Percentiles rank a stretch among this genome's conserved stretches.
These are phyloP conservation scores for Magnaporthiopsis incrustans DNA, from an alignment of 2,329 filamentous ascomycete species.

Conservation along the genomic window DNA sequence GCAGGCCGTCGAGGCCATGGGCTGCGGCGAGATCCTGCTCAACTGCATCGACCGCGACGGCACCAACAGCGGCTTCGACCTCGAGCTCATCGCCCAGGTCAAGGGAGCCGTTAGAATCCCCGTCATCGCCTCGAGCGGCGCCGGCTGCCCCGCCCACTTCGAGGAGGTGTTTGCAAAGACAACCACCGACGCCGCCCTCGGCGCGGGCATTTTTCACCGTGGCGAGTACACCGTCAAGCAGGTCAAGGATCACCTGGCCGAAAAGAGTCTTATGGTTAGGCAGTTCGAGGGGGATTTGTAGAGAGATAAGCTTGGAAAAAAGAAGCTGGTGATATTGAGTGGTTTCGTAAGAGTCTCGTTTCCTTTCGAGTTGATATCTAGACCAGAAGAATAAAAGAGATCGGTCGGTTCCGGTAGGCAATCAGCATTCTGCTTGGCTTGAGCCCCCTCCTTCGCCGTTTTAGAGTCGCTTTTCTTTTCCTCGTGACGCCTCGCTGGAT, in stretches of 20 bases:
- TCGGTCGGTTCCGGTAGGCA: not conserved
- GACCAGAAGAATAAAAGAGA: not conserved
- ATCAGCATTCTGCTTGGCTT: not conserved
- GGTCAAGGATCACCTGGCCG: conserved; percentile 75
- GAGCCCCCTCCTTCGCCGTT: not conserved
- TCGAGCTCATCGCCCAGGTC: conserved; percentile 83
- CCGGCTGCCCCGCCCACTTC: conserved; percentile 82
- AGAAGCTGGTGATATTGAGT: not conserved
- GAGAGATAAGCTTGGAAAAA: not conserved
- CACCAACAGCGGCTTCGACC: conserved; percentile 87
- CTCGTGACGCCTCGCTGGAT: not conserved
- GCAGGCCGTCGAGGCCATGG: conserved; percentile 90
- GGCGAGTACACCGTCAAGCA: conserved; percentile 91
- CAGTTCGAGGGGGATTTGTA: conserved; percentile 57
- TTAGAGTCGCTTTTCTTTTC: not conserved
- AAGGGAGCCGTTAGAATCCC: conserved; percentile 84
- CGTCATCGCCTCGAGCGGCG: conserved; percentile 90
- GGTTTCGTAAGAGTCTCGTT: not conserved
- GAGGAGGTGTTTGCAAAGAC: conserved; percentile 83
- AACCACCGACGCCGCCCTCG: conserved; percentile 81
- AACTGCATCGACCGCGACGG: conserved; percentile 98
- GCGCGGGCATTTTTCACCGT: conserved; percentile 95
- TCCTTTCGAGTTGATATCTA: not conserved
- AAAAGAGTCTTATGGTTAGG: conserved; percentile 68
- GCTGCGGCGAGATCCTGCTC: conserved; percentile 84